Base-by-base conservation (phyloP, 2,329 filamentous ascomycete species). In the Simplicillium sp. region DNA sequence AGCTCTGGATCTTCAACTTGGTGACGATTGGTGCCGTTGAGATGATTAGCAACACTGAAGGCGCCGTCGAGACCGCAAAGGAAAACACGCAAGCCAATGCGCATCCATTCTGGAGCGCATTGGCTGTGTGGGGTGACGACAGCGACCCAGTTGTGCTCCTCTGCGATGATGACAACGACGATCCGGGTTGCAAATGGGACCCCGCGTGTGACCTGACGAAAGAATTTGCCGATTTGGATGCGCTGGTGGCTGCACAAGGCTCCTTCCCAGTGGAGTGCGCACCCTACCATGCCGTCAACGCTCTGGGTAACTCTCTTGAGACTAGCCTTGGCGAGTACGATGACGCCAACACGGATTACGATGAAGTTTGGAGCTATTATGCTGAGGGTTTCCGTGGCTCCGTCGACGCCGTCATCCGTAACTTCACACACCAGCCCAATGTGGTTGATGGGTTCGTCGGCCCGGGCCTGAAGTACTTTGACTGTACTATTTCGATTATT, bases 1-100 rank as follows among this genome's bases (percentile, higher is more conserved):
- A 36, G 4, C n/a, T 48, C 9, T 40, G 38, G 31, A 14, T 46
- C 14, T 48, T 39, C 18, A 46, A 39, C 31, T 38, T 44, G 7
- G 36, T 35, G 14, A 46, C 44, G 11, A 40, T 38, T 13, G 38
- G 33, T 36, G 37, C 34, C 3, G 41, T 43, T 28, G 37, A 47
- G 18, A 43, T 45, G n/a, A 37, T 41, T 6, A 38, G 36, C 36
- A 36, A 25, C 13, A 13, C 25, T 12, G 11, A 14, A 13, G 15
- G 20, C 25, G 28, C 7, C 15, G 15, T 32, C n/a, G 2, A 18
- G 12, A n/a, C 11, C 12, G 38, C 16, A 29, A 39, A 39, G 20
- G 7, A 15, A 2, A 34, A 39, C 18, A 39, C 18, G 16, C 31
- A 39, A 15, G 38, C 38, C 3, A 28, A 34, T 15, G 4, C 31